A percentile compares a stretch with the other conserved stretches of the same genome.
Evolutionary conservation across 352 stramenopile genomes (phyloP).

Genomic region (Globisporangium radiosum): DNA sequence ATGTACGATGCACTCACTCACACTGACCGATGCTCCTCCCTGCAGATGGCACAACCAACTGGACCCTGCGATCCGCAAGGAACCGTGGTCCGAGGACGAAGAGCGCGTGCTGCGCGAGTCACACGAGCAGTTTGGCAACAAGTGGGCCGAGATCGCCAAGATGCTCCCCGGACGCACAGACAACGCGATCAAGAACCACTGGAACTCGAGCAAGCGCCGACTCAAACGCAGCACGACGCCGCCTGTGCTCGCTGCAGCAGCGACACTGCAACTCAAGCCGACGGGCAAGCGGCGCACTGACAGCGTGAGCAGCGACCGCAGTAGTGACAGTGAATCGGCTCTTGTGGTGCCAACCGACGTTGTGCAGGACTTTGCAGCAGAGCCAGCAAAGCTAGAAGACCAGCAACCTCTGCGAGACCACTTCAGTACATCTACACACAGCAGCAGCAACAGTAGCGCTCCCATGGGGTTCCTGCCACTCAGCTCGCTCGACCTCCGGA

Average conservation of each 20-base stretch:
- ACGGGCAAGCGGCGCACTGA: too few species aligned
- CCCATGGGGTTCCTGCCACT: slow-evolving; percentile 16
- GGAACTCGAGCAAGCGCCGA: slow-evolving; percentile 83
- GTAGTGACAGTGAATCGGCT: not conserved
- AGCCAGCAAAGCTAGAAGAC: too few species aligned
- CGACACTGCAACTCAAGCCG: not conserved
- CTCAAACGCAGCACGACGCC: slow-evolving; percentile 41
- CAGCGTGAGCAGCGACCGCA: not conserved
- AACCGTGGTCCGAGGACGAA: slow-evolving; percentile 89
- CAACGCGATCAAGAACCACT: slow-evolving; percentile 92
- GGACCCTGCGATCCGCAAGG: slow-evolving; percentile 90
- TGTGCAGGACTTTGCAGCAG: too few species aligned
- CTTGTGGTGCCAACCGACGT: too few species aligned
- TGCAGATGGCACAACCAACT: slow-evolving; percentile 94
- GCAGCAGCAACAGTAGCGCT: slow-evolving; percentile 5
- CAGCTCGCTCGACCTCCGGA: slow-evolving; percentile 17
- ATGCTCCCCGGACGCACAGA: slow-evolving; percentile 82
- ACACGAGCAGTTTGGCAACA: slow-evolving; percentile 83
- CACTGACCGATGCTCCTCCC: not conserved
- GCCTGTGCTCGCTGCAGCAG: not conserved
- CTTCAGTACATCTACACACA: not conserved
- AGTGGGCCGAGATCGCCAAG: slow-evolving; percentile 89
- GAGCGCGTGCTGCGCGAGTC: slow-evolving; percentile 67
- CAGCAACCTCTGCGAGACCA: too few species aligned
- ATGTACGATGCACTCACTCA: not conserved